These are phyloP conservation scores for Blastomyces silverae DNA, from an alignment of 2,329 filamentous ascomycete species.

Conservation along the genomic window DNA sequence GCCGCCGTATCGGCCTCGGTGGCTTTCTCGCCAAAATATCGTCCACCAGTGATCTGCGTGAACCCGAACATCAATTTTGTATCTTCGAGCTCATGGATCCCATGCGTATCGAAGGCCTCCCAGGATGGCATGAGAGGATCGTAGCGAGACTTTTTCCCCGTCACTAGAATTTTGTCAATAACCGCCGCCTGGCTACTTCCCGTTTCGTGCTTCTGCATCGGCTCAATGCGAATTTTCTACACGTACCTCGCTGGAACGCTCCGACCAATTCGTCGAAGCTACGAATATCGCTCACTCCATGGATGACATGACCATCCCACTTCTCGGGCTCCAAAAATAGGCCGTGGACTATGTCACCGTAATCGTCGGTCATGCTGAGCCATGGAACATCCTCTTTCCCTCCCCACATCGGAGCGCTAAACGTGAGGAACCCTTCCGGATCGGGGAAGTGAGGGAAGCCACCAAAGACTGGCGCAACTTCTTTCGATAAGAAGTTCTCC, in stretches of 20 bases:
- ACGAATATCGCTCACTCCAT: conserved; percentile 35
- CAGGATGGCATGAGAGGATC: conserved; percentile 29
- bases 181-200: background rate
- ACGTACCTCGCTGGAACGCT: conserved; percentile 32
- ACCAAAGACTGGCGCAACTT: conserved; percentile 35
- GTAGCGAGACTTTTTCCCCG: conserved; percentile 31
- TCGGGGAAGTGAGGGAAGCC: conserved; percentile 38
- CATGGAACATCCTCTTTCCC: conserved; percentile 37
- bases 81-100: conserved; percentile 31
- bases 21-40: conserved; percentile 10
- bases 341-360: conserved; percentile 44
- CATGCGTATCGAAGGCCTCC: conserved; percentile 32
- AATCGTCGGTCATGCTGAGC: conserved; percentile 40
- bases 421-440: conserved; percentile 35
- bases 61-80: conserved; percentile 37
- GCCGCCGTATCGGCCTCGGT: conserved; percentile 1
- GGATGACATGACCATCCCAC: conserved; percentile 35
- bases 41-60: conserved; percentile 31
- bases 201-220: background rate
- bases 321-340: conserved; percentile 38
- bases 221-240: background rate
- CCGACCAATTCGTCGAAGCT: conserved; percentile 29
- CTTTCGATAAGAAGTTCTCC: conserved; percentile 37
- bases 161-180: conserved; percentile 19
- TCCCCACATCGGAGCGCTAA: conserved; percentile 37